Evolutionary conservation across 2,329 filamentous ascomycete genomes (phyloP), one percentile per base, ranked within the genome.

Genomic region (Dendryphion nanum): DNA sequence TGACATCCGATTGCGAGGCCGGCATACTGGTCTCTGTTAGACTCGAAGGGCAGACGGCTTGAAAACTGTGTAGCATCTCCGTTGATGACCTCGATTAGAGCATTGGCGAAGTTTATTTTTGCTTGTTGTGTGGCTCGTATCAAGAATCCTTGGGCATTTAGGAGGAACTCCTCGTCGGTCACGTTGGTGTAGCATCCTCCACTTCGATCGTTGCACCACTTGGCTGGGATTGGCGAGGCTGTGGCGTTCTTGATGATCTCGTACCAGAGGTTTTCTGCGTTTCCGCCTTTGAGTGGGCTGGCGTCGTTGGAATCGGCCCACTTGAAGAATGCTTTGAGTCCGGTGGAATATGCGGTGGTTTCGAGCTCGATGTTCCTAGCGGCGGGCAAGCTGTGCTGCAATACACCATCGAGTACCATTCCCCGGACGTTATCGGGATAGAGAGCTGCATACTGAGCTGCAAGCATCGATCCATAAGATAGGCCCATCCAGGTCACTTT

Each of bases 391-490:
- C 62, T 62, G 46, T 70, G 70, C 47, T 73, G 69, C 21, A 72
- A 40, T 20, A 66, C 63, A 15, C 70, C 71, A 53, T 75, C 71
- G n/a, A 75, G 59, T 0, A 59, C 65, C 44, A 74, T 59, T 2
- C 63, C 54, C 5, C 71, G 51, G 37, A 73, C 57, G 20, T 65
- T 67, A 7, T 69, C 46, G 4, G 72, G 71, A 47, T 64, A 75
- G 2, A 73, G 56, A 40, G 66, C 54, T 1, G 71, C 70, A 44
- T 74, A 75, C 24, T 65, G 61, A 6, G 61, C 57, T 15, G 67
- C 72, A 13, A 74, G 54, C 44, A 70, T 65, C 2, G 67, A 67
- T 5, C 72, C 71, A 48, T 76, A 75, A 2, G 69, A 73, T 13
- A 68, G 45, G 5, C 71, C 72, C 1, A 73, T 38, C 26, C 55